Base-by-base conservation (phyloP, 2,329 filamentous ascomycete genomes). In the Fusarium cicatricum region DNA sequence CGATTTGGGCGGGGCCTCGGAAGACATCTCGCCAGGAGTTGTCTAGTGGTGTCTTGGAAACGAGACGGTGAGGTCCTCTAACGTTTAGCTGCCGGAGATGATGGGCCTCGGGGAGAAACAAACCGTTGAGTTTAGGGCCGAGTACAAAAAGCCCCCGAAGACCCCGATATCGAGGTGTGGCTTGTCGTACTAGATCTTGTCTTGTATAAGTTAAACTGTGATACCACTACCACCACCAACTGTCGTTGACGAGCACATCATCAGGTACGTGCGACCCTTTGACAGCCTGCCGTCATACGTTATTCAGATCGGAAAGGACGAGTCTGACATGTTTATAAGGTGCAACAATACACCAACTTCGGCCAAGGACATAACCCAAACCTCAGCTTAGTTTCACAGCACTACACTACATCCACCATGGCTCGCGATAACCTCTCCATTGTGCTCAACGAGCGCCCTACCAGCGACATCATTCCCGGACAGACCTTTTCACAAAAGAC, bases 361-460 rank as follows among this genome's bases (percentile, higher is more conserved):
- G 40, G 32, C 36, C 10, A 37, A 37, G 29, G 12, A 52, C 15
- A 17, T 14, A 52, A 53, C 10, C 21, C 44, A 39, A 21, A 48
- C 11, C 15, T 12, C 12, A 6, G 23, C 15, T 23, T 15, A 23
- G 50, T 16, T 2, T 10, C 38, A 15, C 11, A 32, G 10, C 29
- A n/a, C 29, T 23, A 23, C 29, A n/a, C 29, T 23, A 23, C 29
- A 45, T 38, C 29, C 66, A 71, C 26, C 39, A 82, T 82, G 79
- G 66, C 72, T 37, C 73, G 72, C 42, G 72, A 80, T 16, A 82
- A 80, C 71, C 72, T 76, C 39, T 78, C 78, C 34, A 76, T 90
- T 58, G 78, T 85, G 58, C 84, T 91, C 54, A 85, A 84, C 46
- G 81, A 90, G 74, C 81, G 89, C 43, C 89, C 89, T 10, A 80